These are phyloP conservation scores for Globisporangium middletonii DNA, from an alignment of 352 stramenopile genomes.

Conservation along the genomic window DNA sequence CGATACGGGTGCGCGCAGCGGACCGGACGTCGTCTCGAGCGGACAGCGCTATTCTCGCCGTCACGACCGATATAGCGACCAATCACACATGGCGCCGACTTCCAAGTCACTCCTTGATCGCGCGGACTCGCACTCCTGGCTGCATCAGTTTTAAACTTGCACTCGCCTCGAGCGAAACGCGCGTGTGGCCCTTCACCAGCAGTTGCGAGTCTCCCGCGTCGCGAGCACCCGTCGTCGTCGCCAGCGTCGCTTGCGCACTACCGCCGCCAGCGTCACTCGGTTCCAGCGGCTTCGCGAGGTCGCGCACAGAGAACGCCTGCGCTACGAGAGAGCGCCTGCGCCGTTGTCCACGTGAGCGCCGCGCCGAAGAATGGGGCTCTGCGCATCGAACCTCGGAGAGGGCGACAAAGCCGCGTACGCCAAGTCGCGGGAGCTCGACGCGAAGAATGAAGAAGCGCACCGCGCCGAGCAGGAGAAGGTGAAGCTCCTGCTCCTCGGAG, in stretches of 20 bases:
- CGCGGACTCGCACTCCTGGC: background rate
- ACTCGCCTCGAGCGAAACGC: background rate
- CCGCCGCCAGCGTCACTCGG: too few species aligned
- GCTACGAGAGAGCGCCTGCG: background rate
- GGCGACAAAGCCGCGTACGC: slow-evolving; percentile 53
- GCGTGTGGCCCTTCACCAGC: background rate
- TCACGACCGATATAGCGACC: too few species aligned
- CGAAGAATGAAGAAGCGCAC: slow-evolving; percentile 75
- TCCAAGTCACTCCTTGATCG: background rate
- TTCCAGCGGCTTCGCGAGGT: too few species aligned
- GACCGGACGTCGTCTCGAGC: too few species aligned
- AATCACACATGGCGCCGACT: too few species aligned
- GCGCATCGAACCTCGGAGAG: slow-evolving; percentile 53
- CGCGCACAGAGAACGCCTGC: too few species aligned
- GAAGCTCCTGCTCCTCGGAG: slow-evolving; percentile 93
- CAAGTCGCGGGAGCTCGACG: slow-evolving; percentile 72
- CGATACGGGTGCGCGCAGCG: too few species aligned
- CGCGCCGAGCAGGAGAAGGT: slow-evolving; percentile 89
- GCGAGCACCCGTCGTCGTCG: too few species aligned
- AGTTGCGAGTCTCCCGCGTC: background rate
- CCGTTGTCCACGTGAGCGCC: background rate
- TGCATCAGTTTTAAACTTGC: background rate
- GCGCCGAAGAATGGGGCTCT: slow-evolving; percentile 47
- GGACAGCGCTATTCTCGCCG: too few species aligned
- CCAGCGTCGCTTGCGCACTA: too few species aligned